Conservation (phyloP, 768 basidiomycete genomes). For the Suillus paluster region DNA sequence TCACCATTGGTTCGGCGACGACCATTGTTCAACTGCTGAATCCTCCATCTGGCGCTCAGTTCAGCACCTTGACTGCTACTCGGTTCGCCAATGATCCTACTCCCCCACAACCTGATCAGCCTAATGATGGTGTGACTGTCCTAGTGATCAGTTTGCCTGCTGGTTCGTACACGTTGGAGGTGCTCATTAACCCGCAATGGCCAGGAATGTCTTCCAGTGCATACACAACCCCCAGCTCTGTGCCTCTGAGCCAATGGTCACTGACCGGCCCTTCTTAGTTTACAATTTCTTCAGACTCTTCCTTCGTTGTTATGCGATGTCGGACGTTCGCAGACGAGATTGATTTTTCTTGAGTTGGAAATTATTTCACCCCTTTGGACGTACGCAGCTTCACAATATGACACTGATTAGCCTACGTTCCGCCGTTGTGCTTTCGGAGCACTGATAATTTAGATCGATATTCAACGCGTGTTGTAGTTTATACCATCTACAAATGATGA, state of each 20-base stretch:
- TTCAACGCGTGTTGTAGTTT: constrained; percentile 2
- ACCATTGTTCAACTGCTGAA: constrained; percentile 70
- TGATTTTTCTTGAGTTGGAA: constrained; percentile 2
- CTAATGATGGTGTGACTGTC: constrained; percentile 80
- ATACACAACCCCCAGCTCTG: constrained; percentile 66
- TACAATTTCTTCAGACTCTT: constrained; percentile 6
- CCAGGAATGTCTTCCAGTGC: constrained; percentile 63
- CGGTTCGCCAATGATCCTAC: constrained; percentile 66
- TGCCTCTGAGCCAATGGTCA: constrained; percentile 76
- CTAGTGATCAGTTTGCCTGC: constrained; percentile 67
- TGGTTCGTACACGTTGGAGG: constrained; percentile 78
- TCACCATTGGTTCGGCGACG: constrained; percentile 71
- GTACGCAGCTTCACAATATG: constrained; percentile 7
- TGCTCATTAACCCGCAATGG: constrained; percentile 97
- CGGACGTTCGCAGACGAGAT: constrained; percentile 2
- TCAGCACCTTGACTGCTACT: constrained; percentile 57
- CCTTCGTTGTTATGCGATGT: constrained; percentile 5
- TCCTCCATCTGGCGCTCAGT: constrained; percentile 65
- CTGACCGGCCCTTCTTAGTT: constrained; percentile 67
- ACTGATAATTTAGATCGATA: not conserved
- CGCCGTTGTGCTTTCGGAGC: not conserved
- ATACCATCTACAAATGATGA: not conserved
- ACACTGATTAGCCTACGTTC: constrained; percentile 3
- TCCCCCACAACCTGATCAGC: constrained; percentile 71
- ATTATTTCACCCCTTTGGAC: not conserved